A percentile compares a stretch with the other conserved stretches of the same genome.
Conservation (phyloP, 2,329 filamentous ascomycete species). For the Pyricularia pennisetigena region DNA sequence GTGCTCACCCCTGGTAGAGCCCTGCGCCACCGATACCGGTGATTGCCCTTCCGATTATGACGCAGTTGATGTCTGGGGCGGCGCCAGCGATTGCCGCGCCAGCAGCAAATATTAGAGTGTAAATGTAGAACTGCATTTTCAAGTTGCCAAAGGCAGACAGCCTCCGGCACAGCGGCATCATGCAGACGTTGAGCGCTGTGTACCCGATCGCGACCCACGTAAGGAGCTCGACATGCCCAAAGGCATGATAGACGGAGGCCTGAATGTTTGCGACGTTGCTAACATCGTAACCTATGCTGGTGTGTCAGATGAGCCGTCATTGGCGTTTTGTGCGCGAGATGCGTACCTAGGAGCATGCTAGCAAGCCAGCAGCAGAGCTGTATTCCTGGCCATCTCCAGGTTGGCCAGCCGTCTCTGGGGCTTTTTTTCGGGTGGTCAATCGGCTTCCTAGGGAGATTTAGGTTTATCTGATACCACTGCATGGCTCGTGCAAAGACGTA, state of each 20-base stretch:
- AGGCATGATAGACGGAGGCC: conserved; percentile 44
- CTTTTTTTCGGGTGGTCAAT: too few relatives aligned
- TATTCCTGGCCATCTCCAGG: too few relatives aligned
- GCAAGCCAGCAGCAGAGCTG: too few relatives aligned
- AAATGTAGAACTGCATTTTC: background rate
- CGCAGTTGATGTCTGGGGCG: background rate
- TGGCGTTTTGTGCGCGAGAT: too few relatives aligned
- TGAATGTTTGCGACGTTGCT: conserved; percentile 44
- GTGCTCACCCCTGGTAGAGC: background rate
- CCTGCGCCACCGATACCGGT: conserved; percentile 1
- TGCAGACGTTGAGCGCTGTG: background rate
- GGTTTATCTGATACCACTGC: too few relatives aligned
- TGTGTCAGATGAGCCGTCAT: too few relatives aligned
- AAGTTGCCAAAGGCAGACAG: background rate
- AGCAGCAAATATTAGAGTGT: background rate
- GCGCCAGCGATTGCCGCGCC: background rate
- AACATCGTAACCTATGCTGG: conserved; percentile 26
- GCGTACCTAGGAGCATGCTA: too few relatives aligned
- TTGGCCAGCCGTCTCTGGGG: too few relatives aligned
- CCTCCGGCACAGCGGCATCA: background rate
- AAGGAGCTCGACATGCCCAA: conserved; percentile 25
- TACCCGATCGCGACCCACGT: conserved; percentile 27
- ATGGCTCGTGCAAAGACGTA: too few relatives aligned
- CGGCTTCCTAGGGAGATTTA: too few relatives aligned
- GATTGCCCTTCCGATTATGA: background rate